These are phyloP conservation scores for Phytophthora sojae DNA, from an alignment of 352 stramenopile species.

Conservation along the genomic window DNA sequence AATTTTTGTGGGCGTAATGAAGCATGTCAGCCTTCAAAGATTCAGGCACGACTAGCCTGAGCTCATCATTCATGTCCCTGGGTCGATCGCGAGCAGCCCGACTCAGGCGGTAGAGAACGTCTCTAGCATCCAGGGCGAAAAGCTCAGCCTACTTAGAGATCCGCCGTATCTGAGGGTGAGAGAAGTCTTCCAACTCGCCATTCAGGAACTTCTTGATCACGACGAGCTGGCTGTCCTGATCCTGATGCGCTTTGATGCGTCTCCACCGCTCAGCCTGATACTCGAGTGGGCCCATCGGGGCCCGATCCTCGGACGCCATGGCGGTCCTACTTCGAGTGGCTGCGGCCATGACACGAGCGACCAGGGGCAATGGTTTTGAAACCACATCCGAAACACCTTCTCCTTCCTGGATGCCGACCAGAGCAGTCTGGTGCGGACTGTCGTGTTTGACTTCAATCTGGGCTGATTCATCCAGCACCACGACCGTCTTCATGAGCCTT, in stretches of 20 bases:
- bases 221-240: not conserved
- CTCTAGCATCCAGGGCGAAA: not conserved
- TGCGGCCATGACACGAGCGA: not conserved
- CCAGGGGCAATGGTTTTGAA: not conserved
- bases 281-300: not conserved
- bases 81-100: not conserved
- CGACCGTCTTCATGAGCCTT: not conserved
- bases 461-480: not conserved
- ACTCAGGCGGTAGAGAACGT: not conserved
- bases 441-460: not conserved
- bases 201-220: slow-evolving; percentile 6
- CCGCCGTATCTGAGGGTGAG: not conserved
- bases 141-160: not conserved
- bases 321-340: not conserved
- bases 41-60: not conserved
- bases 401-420: not conserved
- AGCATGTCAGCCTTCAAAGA: not conserved
- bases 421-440: not conserved
- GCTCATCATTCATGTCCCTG: not conserved
- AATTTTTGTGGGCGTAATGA: not conserved
- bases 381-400: not conserved
- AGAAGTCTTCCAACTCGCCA: not conserved
- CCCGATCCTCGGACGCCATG: not conserved
- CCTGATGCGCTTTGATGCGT: slow-evolving; percentile 2
- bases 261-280: slow-evolving; percentile 13